Conservation (phyloP, 192 early-diverging fungal species). For the Coemansia sp. region DNA sequence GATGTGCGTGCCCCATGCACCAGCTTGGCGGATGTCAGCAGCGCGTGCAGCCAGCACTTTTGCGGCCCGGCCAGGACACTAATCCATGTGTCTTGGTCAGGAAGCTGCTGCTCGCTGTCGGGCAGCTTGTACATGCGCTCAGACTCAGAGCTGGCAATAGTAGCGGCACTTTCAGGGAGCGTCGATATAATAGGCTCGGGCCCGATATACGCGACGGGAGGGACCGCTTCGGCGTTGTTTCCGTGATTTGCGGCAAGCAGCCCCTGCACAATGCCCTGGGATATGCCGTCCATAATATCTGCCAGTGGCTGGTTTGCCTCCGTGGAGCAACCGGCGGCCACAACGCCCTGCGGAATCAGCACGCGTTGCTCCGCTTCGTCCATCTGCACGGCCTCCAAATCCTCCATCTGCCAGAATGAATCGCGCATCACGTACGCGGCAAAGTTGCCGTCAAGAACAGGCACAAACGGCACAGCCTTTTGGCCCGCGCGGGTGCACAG, state of each 20-base stretch:
- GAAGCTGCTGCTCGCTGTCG: not conserved
- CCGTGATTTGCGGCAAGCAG: slow-evolving; percentile 72
- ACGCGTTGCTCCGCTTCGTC: slow-evolving; percentile 67
- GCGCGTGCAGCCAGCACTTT: slow-evolving; percentile 80
- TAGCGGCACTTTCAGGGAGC: not conserved
- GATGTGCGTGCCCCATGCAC: slow-evolving; percentile 68
- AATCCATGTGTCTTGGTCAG: slow-evolving; percentile 54
- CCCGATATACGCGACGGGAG: slow-evolving; percentile 73
- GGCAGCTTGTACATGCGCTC: slow-evolving; percentile 16
- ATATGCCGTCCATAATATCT: slow-evolving; percentile 80
- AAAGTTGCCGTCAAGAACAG: slow-evolving; percentile 85
- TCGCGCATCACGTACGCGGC: slow-evolving; percentile 94
- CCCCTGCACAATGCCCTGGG: slow-evolving; percentile 65
- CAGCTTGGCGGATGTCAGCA: slow-evolving; percentile 69
- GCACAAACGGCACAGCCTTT: slow-evolving; percentile 90
- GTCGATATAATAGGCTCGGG: not conserved
- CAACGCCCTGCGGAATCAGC: slow-evolving; percentile 85
- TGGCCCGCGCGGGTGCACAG: slow-evolving; percentile 57
- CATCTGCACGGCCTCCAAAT: slow-evolving; percentile 68
- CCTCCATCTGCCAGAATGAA: slow-evolving; percentile 82
- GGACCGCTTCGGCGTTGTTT: slow-evolving; percentile 50
- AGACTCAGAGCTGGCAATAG: not conserved
- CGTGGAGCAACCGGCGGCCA: slow-evolving; percentile 69
- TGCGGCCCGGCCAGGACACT: slow-evolving; percentile 63
- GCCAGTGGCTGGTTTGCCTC: slow-evolving; percentile 78